phyloP scores from a whole-genome alignment of 2,329 filamentous ascomycete genomes.

The Fusarium acutatum region DNA sequence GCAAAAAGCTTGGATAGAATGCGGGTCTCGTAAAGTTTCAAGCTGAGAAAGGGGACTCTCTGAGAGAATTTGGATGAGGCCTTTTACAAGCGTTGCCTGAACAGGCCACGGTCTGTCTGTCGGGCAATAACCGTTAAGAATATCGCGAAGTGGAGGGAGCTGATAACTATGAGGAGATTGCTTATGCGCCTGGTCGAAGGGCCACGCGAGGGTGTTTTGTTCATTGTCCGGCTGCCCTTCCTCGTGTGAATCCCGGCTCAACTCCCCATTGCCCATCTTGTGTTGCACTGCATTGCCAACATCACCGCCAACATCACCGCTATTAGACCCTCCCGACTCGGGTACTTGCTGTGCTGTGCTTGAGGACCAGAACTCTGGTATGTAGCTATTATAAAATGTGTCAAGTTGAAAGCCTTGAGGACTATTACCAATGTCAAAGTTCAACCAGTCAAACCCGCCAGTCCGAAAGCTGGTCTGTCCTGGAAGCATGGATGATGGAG shows the following conservation, averaged over 20 bases:
- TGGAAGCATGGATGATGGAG: background rate
- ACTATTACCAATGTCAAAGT: background rate
- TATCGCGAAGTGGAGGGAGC: background rate
- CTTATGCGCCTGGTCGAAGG: background rate
- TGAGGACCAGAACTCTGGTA: background rate
- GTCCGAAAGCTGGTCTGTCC: background rate
- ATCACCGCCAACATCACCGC: background rate
- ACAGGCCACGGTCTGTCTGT: background rate
- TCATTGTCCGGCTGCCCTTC: accelerated
- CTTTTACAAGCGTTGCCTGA: background rate
- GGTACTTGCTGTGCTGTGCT: background rate
- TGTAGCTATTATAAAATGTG: background rate
- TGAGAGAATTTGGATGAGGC: background rate
- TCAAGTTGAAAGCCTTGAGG: background rate
- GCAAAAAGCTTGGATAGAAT: background rate
- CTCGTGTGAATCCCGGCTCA: background rate
- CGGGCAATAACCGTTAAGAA: background rate
- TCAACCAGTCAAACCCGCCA: background rate
- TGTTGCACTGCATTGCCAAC: background rate
- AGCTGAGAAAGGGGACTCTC: background rate
- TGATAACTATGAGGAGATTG: background rate
- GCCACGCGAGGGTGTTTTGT: background rate
- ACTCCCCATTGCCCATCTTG: background rate
- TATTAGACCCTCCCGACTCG: background rate
- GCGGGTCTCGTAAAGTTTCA: background rate